Percentiles rank a stretch among this genome's conserved stretches.
Conservation (phyloP, 805 yeast genomes). For the Saccharomycopsis lassenensis region DNA sequence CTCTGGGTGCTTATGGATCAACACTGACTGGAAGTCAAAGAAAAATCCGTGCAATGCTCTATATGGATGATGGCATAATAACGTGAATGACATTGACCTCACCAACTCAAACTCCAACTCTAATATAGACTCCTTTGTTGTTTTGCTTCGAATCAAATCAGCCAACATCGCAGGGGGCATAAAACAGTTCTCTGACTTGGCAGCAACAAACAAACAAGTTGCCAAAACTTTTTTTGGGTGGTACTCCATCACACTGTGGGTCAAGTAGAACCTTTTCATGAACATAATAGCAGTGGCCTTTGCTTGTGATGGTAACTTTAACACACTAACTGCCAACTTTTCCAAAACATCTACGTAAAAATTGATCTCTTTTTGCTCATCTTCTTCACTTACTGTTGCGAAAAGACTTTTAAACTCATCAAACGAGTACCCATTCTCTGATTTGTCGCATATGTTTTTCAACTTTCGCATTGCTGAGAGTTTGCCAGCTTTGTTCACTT, state of each 20-base stretch:
- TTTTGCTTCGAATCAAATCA: conserved; percentile 36
- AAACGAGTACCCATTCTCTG: conserved; percentile 21
- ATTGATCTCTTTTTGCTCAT: conserved; percentile 56
- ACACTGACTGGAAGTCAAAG: conserved; percentile 67
- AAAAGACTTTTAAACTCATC: conserved; percentile 24
- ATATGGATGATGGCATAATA: conserved; percentile 81
- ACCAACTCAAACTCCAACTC: conserved; percentile 71
- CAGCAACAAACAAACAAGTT: conserved; percentile 80
- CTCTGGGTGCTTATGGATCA: conserved; percentile 25
- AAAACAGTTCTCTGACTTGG: conserved; percentile 86
- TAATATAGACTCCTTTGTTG: conserved; percentile 55
- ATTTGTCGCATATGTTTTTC: conserved; percentile 24
- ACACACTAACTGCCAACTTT: conserved; percentile 50
- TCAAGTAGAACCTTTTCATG: conserved; percentile 68
- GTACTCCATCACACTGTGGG: conserved; percentile 73
- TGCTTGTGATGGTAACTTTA: conserved; percentile 81
- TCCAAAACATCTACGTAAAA: conserved; percentile 66
- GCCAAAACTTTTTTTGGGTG: conserved; percentile 78
- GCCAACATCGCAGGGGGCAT: conserved; percentile 76
- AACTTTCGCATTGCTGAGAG: conserved; percentile 25
- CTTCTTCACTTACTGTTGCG: conserved; percentile 47
- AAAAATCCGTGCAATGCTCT: conserved; percentile 90
- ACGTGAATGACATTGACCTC: conserved; percentile 65
- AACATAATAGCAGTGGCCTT: conserved; percentile 73
- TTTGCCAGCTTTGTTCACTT: conserved; percentile 47